These are phyloP conservation scores for Epichloe bromicola DNA, from an alignment of 2,329 filamentous ascomycete genomes.

Conservation along the genomic window DNA sequence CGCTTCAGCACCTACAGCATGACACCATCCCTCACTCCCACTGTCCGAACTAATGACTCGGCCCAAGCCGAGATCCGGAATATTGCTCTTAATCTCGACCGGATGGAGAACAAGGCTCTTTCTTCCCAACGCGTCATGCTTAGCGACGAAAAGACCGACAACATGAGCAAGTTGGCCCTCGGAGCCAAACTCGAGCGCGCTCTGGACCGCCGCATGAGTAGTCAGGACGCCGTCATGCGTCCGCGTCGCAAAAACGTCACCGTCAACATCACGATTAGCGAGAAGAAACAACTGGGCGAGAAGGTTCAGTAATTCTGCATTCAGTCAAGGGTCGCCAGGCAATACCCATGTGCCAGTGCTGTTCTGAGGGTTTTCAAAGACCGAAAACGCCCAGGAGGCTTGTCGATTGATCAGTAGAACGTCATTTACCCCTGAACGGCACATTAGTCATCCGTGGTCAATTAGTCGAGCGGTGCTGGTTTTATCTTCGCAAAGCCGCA, in stretches of 20 bases:
- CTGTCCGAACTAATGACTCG: slow-evolving; percentile 39
- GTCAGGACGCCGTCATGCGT: slow-evolving; percentile 80
- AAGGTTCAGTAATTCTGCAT: slow-evolving; percentile 14
- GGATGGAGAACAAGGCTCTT: slow-evolving; percentile 82
- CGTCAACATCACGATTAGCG: slow-evolving; percentile 9
- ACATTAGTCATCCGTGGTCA: neutral
- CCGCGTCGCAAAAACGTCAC: slow-evolving; percentile 28
- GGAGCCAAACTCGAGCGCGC: slow-evolving; percentile 85
- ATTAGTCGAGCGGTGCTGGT: neutral
- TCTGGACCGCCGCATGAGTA: slow-evolving; percentile 70
- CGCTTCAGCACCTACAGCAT: slow-evolving; percentile 50
- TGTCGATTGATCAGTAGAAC: neutral
- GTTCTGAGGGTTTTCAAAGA: neutral
- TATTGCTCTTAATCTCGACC: slow-evolving; percentile 68
- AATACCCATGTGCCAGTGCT: neutral
- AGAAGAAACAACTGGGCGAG: slow-evolving; percentile 27
- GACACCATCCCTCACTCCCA: slow-evolving; percentile 46
- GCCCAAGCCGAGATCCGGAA: slow-evolving; percentile 47
- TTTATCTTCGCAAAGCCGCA: neutral
- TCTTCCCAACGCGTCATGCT: slow-evolving; percentile 61
- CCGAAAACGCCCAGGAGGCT: neutral
- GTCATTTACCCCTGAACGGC: too few relatives aligned
- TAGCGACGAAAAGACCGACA: slow-evolving; percentile 66
- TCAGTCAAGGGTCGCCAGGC: neutral
- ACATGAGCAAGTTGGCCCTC: slow-evolving; percentile 73